Evolutionary conservation across 495 filamentous ascomycete species (phyloP).

Genomic region (Talaromyces adpressus): DNA sequence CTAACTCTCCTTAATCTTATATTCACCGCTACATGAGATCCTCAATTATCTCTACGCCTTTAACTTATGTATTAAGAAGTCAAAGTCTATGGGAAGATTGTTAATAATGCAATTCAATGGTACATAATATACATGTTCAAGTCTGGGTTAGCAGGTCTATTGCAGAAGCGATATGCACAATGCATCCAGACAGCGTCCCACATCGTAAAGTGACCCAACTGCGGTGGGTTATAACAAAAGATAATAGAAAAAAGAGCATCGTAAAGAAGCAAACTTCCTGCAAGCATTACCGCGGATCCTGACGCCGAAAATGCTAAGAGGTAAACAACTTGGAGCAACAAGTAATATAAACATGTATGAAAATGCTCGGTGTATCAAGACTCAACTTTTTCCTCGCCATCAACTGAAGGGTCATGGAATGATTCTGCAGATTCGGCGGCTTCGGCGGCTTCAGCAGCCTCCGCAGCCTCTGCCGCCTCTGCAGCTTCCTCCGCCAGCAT

Average conservation of each 20-base stretch:
- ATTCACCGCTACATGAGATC: background rate
- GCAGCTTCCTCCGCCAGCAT: conserved; percentile 12
- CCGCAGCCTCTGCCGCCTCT: conserved; percentile 6
- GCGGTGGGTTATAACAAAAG: background rate
- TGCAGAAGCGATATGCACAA: background rate
- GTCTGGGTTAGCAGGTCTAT: background rate
- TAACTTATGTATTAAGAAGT: background rate
- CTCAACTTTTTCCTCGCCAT: conserved; percentile 3
- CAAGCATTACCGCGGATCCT: background rate
- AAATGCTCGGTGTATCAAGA: background rate
- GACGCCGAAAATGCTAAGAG: conserved; percentile 5
- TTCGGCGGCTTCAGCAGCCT: conserved; percentile 2
- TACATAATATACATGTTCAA: conserved; percentile 4
- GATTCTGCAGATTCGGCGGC: conserved; percentile 2
- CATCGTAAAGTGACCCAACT: background rate
- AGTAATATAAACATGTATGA: background rate
- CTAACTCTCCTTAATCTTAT: background rate
- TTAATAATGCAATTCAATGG: background rate
- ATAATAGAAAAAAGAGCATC: background rate
- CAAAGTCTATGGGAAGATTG: background rate
- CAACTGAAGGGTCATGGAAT: background rate
- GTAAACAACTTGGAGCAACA: background rate
- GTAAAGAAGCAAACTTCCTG: background rate
- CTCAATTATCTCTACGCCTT: background rate
- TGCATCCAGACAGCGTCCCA: background rate